These are phyloP conservation scores for Sugiyamaella sp. DNA, from an alignment of 1,139 yeast species.

Conservation along the genomic window DNA sequence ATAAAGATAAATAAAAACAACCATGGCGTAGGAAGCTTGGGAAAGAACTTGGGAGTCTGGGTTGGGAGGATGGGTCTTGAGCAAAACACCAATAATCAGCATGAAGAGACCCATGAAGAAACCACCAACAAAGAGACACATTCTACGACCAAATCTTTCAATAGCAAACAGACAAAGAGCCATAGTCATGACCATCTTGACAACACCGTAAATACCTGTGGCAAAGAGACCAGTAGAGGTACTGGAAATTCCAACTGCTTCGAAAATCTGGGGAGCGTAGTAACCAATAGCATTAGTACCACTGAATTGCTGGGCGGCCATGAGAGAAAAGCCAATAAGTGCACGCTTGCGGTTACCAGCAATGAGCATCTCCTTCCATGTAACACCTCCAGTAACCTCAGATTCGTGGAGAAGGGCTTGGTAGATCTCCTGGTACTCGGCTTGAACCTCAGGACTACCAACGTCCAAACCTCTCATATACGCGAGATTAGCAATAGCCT, in stretches of 20 bases:
- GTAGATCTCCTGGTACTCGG: conserved; percentile 19
- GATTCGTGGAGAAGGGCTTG: conserved; percentile 35
- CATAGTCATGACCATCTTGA: conserved; percentile 45
- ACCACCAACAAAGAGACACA: conserved; percentile 46
- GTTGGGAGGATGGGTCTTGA: conserved; percentile 28
- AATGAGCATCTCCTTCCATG: conserved; percentile 50
- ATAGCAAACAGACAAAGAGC: conserved; percentile 49
- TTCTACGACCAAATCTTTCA: conserved; percentile 59
- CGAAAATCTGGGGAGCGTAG: conserved; percentile 45
- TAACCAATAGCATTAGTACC: conserved; percentile 70
- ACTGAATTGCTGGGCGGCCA: conserved; percentile 71
- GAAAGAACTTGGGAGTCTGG: conserved; percentile 14
- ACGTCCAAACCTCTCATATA: conserved; percentile 52
- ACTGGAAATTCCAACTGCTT: conserved; percentile 46
- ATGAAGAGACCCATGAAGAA: conserved; percentile 48
- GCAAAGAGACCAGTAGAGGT: conserved; percentile 49
- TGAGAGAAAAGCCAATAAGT: conserved; percentile 57
- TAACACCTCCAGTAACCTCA: conserved; percentile 51
- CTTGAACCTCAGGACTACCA: conserved; percentile 14
- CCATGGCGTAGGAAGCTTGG: conserved; percentile 20
- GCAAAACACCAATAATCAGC: conserved; percentile 33
- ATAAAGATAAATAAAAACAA: conserved; percentile 44
- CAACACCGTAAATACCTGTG: conserved; percentile 60
- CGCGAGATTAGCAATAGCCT: conserved; percentile 57
- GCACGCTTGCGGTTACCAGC: conserved; percentile 56